These are phyloP conservation scores for Phoma sp. DNA, from an alignment of 2,329 filamentous ascomycete species.

Conservation along the genomic window DNA sequence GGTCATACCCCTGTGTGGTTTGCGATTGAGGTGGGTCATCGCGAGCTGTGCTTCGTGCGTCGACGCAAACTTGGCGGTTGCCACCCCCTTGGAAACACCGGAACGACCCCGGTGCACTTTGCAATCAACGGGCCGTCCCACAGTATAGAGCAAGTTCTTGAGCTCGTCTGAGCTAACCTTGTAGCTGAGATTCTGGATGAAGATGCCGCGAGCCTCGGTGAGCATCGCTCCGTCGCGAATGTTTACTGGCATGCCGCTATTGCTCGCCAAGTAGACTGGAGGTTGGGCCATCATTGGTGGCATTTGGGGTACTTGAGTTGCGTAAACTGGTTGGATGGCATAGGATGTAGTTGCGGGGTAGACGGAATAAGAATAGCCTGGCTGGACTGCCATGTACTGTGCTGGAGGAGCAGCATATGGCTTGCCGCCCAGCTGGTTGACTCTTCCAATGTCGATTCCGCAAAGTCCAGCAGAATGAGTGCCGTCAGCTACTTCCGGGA, in stretches of 20 bases:
- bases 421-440: constrained; percentile 30
- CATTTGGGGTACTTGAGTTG: constrained; percentile 25
- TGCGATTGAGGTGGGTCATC: constrained; percentile 35
- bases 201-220: constrained; percentile 49
- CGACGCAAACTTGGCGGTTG: constrained; percentile 42
- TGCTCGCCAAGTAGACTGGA: constrained; percentile 41
- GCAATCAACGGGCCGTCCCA: constrained; percentile 34
- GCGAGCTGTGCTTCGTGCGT: constrained; percentile 42
- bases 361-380: constrained; percentile 32
- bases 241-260: constrained; percentile 47
- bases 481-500: constrained; percentile 32
- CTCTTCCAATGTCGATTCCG: constrained; percentile 39
- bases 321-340: constrained; percentile 25
- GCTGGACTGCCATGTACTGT: constrained; percentile 28
- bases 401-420: constrained; percentile 12
- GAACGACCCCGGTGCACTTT: constrained; percentile 37
- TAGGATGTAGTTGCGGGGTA: constrained; percentile 34
- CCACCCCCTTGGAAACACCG: constrained; percentile 41
- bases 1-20: constrained; percentile 39
- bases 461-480: constrained; percentile 40
- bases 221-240: constrained; percentile 42
- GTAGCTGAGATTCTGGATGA: constrained; percentile 44
- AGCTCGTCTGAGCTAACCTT: constrained; percentile 37
- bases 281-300: constrained; percentile 14
- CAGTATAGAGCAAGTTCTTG: constrained; percentile 32